Evolutionary conservation across 371 early-diverging fungal genomes (phyloP).

Genomic region (Rhizomucor miehei): DNA sequence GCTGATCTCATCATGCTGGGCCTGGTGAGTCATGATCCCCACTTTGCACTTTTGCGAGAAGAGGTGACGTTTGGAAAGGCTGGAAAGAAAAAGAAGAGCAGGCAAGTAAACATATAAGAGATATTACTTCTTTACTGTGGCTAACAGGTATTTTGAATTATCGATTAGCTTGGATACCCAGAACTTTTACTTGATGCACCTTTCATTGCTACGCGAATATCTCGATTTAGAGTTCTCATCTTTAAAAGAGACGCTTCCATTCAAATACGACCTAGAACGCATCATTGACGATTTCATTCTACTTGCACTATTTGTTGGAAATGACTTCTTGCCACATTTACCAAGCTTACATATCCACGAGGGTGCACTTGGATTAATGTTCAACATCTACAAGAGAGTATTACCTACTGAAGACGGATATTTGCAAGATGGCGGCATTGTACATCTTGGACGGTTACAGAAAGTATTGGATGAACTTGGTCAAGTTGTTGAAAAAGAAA

Average conservation of each 20-base stretch:
- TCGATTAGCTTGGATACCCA: conserved; percentile 47
- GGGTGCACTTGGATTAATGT: conserved; percentile 86
- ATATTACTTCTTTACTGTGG: no score
- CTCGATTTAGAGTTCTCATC: conserved; percentile 82
- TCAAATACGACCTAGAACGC: conserved; percentile 85
- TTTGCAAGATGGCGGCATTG: conserved; percentile 78
- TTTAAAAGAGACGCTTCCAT: conserved; percentile 45
- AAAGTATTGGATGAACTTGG: conserved; percentile 60
- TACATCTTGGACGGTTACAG: conserved; percentile 67
- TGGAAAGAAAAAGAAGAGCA: conserved; percentile 55
- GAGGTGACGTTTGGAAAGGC: conserved; percentile 86
- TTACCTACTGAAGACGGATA: conserved; percentile 77
- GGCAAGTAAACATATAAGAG: conserved; percentile 14
- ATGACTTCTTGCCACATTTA: conserved; percentile 97
- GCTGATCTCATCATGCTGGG: conserved; percentile 99
- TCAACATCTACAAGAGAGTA: conserved; percentile 79
- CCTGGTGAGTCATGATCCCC: conserved; percentile 92
- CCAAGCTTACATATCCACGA: conserved; percentile 95
- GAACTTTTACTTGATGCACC: conserved; percentile 80
- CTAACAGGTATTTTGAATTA: not conserved
- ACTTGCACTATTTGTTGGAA: conserved; percentile 94
- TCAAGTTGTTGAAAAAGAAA: conserved; percentile 60
- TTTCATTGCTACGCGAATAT: conserved; percentile 90
- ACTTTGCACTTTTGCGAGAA: conserved; percentile 95
- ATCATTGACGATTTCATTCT: conserved; percentile 97